Percentiles rank a stretch among this genome's conserved stretches.
Evolutionary conservation across 208 protist genomes (phyloP).

Genomic region (Trypanosomatidae sp.): DNA sequence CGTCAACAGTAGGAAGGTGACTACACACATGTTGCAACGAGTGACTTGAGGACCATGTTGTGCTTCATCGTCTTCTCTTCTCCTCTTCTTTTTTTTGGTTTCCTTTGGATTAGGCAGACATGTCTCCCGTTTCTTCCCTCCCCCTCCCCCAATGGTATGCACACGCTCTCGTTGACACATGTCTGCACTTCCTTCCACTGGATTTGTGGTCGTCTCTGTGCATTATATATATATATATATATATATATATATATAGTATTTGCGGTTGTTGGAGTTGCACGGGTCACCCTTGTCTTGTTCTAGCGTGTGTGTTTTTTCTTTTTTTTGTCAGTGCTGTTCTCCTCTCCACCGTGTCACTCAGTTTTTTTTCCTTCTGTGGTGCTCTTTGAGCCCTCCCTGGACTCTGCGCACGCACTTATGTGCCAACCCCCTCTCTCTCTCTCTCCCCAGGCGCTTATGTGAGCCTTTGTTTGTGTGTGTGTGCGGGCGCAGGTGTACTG

Average conservation of each 20-base stretch:
- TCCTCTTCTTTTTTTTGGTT: background rate
- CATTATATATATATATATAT: too few species aligned
- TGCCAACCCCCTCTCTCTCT: background rate
- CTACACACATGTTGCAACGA: background rate
- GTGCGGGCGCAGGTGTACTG: background rate
- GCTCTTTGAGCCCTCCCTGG: background rate
- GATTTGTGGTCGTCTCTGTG: background rate
- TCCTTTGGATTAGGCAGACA: background rate
- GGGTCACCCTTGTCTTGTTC: background rate
- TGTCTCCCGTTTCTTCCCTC: background rate
- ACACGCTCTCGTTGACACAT: background rate
- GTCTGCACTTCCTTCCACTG: background rate
- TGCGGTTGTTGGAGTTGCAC: background rate
- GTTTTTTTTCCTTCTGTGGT: background rate
- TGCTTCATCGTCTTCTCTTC: background rate
- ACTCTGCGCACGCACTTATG: background rate
- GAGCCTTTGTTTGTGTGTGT: background rate
- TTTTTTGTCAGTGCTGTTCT: background rate
- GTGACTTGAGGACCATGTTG: background rate
- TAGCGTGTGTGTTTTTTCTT: background rate
- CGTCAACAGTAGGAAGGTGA: background rate
- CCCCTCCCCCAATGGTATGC: background rate
- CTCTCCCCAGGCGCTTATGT: background rate
- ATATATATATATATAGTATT: background rate
- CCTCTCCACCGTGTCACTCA: background rate